These are phyloP conservation scores for Plenodomus lindquistii DNA, from an alignment of 2,329 filamentous ascomycete genomes.

Conservation along the genomic window DNA sequence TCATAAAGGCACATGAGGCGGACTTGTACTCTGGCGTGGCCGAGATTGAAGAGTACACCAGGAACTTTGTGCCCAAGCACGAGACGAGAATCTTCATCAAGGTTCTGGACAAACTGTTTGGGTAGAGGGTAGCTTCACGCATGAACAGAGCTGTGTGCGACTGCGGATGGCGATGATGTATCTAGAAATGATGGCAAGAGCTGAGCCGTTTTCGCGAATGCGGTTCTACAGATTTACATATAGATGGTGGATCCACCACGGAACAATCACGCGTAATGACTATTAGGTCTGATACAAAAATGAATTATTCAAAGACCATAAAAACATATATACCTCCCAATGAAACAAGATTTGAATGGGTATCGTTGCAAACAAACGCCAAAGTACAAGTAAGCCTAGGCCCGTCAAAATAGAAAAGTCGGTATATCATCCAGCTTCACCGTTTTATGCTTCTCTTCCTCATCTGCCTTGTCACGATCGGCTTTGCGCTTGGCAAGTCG, in stretches of 20 bases:
- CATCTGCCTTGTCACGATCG: constrained; percentile 26
- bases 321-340: too few relatives aligned
- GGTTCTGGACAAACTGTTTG: constrained; percentile 52
- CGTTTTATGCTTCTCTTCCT: constrained; percentile 28
- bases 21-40: constrained; percentile 66
- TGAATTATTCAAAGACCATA: too few relatives aligned
- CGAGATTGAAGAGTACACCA: constrained; percentile 70
- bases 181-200: too few relatives aligned
- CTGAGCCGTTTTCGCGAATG: too few relatives aligned
- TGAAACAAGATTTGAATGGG: neutral
- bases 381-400: neutral
- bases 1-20: constrained; percentile 60
- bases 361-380: neutral
- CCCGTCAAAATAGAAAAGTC: constrained; percentile 48
- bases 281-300: too few relatives aligned
- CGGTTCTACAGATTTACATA: too few relatives aligned
- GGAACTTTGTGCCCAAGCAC: constrained; percentile 59
- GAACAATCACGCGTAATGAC: too few relatives aligned
- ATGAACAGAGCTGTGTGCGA: neutral
- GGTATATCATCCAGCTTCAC: constrained; percentile 47
- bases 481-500: constrained; percentile 38
- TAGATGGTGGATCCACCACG: too few relatives aligned
- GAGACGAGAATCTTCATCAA: constrained; percentile 52
- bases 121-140: constrained; percentile 15
- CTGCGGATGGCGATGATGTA: neutral